phyloP scores from a whole-genome alignment of 805 yeast genomes.

The Yarrowia keelungensis region DNA sequence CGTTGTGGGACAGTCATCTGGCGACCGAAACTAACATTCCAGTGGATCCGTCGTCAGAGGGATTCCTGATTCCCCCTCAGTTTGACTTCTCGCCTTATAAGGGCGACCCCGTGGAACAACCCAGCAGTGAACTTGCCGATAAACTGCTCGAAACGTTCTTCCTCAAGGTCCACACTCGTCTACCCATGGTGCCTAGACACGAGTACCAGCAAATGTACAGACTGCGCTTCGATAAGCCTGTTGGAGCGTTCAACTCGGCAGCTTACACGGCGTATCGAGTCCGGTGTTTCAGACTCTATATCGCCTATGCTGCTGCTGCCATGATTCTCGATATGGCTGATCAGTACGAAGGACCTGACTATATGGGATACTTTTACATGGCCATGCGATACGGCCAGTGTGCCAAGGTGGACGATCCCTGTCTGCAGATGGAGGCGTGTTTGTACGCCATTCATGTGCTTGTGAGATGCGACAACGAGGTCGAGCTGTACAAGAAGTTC shows the following conservation, averaged over 20 bases:
- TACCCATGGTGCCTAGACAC: conserved; percentile 43
- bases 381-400: conserved; percentile 64
- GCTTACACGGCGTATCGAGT: conserved; percentile 41
- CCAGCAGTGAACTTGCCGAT: conserved; percentile 41
- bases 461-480: conserved; percentile 66
- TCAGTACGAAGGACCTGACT: conserved; percentile 39
- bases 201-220: conserved; percentile 41
- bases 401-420: conserved; percentile 53
- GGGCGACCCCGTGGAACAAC: conserved; percentile 41
- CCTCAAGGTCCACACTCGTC: conserved; percentile 41
- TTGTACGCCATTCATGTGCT: conserved; percentile 61
- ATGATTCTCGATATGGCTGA: conserved; percentile 24
- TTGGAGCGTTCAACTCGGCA: conserved; percentile 40
- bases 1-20: conserved; percentile 42
- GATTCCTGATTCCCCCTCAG: conserved; percentile 29
- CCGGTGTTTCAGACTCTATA: conserved; percentile 42
- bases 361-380: conserved; percentile 63
- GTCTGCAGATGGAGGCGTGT: conserved; percentile 61
- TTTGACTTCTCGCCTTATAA: conserved; percentile 41
- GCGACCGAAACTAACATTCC: conserved; percentile 14
- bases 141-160: conserved; percentile 41
- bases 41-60: conserved; percentile 24
- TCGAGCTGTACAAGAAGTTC: conserved; percentile 37
- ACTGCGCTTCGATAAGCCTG: conserved; percentile 40
- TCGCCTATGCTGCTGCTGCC: conserved; percentile 41